Evolutionary conservation across 768 basidiomycete genomes (phyloP).

Genomic region (Trametes gibbosa): DNA sequence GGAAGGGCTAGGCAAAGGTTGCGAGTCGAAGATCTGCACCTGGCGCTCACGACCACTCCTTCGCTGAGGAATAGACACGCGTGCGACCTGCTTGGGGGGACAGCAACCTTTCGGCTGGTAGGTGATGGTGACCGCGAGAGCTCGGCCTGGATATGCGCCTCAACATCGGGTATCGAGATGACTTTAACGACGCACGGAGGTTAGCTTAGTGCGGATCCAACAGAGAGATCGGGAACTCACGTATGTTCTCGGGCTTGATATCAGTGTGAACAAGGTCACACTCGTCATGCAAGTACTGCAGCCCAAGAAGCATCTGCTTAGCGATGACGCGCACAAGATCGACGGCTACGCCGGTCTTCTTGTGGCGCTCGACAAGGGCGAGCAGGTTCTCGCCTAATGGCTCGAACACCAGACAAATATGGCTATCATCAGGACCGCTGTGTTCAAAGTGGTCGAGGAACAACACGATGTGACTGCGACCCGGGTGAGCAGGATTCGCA

Average conservation of each 20-base stretch:
- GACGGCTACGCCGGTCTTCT: slow-evolving; percentile 80
- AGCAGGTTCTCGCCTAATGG: slow-evolving; percentile 79
- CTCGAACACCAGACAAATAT: slow-evolving; percentile 91
- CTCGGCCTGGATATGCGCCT: slow-evolving; percentile 68
- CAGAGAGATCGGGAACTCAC: slow-evolving; percentile 48
- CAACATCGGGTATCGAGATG: slow-evolving; percentile 80
- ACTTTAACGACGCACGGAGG: slow-evolving; percentile 42
- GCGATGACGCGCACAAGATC: slow-evolving; percentile 83
- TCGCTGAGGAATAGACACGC: slow-evolving; percentile 57
- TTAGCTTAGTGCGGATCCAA: slow-evolving; percentile 4
- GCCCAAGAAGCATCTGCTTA: slow-evolving; percentile 81
- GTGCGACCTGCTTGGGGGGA: slow-evolving; percentile 68
- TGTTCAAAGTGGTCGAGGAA: slow-evolving; percentile 91
- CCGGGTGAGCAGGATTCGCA: slow-evolving; percentile 72
- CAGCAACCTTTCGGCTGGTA: slow-evolving; percentile 76
- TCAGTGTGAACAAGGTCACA: slow-evolving; percentile 92
- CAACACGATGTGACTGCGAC: slow-evolving; percentile 78
- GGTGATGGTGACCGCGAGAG: slow-evolving; percentile 66
- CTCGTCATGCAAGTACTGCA: slow-evolving; percentile 91
- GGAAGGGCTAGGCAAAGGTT: slow-evolving; percentile 64
- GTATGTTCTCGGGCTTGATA: slow-evolving; percentile 93
- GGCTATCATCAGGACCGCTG: slow-evolving; percentile 63
- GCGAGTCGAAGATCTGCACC: slow-evolving; percentile 82
- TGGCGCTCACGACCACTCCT: slow-evolving; percentile 51
- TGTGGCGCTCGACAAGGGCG: slow-evolving; percentile 71